Evolutionary conservation across 1,284 basidiomycete genomes (phyloP).

Genomic region (Vanrija humicola): DNA sequence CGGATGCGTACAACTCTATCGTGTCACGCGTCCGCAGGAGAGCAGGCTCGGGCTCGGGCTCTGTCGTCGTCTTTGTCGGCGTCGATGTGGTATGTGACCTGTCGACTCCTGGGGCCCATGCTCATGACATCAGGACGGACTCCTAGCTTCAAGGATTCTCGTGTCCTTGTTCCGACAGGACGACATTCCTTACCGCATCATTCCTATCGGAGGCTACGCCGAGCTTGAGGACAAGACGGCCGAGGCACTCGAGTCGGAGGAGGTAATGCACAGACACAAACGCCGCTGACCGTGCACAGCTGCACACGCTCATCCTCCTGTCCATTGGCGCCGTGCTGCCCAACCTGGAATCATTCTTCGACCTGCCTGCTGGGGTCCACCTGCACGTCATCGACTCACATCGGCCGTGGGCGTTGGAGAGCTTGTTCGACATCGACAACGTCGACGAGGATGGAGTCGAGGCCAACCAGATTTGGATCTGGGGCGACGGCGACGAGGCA

Average conservation of each 20-base stretch:
- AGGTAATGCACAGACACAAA: background rate
- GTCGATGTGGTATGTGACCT: slow-evolving; percentile 41
- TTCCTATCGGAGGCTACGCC: slow-evolving; percentile 84
- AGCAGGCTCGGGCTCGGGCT: slow-evolving; percentile 33
- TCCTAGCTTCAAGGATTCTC: slow-evolving; percentile 61
- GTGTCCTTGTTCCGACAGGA: slow-evolving; percentile 88
- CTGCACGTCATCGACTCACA: slow-evolving; percentile 94
- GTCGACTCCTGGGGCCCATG: background rate
- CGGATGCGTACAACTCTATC: slow-evolving; percentile 74
- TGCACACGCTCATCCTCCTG: slow-evolving; percentile 85
- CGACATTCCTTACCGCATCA: slow-evolving; percentile 83
- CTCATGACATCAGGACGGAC: slow-evolving; percentile 33
- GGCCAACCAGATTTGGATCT: slow-evolving; percentile 64
- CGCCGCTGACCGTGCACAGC: slow-evolving; percentile 51
- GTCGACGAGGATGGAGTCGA: slow-evolving; percentile 32
- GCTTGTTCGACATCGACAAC: slow-evolving; percentile 61
- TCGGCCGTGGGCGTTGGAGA: slow-evolving; percentile 84
- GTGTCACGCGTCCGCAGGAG: slow-evolving; percentile 57
- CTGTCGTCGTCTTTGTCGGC: slow-evolving; percentile 46
- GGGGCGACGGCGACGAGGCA: slow-evolving; percentile 81
- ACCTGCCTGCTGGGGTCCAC: slow-evolving; percentile 52
- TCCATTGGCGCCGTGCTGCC: slow-evolving; percentile 83
- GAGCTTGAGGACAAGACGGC: slow-evolving; percentile 65
- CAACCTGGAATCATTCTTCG: slow-evolving; percentile 63
- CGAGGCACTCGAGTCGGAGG: slow-evolving; percentile 55